Conservation (phyloP, 2,329 filamentous ascomycete species). For the Aspergillus sp. region DNA sequence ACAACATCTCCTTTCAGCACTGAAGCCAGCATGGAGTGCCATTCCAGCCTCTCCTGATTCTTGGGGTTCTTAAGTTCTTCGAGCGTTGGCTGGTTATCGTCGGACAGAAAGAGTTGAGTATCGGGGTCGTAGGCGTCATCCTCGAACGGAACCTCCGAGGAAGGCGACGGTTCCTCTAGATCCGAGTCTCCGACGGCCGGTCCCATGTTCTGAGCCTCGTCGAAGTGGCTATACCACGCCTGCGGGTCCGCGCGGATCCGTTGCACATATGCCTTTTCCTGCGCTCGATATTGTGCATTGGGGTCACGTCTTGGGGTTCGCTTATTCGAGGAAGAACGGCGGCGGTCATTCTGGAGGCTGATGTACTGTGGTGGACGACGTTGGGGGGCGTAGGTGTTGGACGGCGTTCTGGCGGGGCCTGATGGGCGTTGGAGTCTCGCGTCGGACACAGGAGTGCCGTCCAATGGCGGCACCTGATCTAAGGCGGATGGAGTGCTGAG, state of each 20-base stretch:
- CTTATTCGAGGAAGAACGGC: conserved; percentile 58
- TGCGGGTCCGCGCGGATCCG: conserved; percentile 78
- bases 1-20: conserved; percentile 96
- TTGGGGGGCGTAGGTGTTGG: conserved; percentile 71
- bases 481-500: conserved; percentile 42
- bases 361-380: conserved; percentile 55
- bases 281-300: conserved; percentile 72
- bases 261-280: conserved; percentile 94
- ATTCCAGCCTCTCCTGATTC: conserved; percentile 88
- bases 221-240: conserved; percentile 64
- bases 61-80: conserved; percentile 87
- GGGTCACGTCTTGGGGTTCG: conserved; percentile 60
- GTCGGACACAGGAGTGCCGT: conserved; percentile 28
- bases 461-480: conserved; percentile 35
- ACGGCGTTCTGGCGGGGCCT: conserved; percentile 70
- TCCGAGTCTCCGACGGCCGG: conserved; percentile 75
- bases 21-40: conserved; percentile 96
- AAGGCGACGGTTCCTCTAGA: conserved; percentile 86
- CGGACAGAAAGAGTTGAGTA: conserved; percentile 87
- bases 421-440: conserved; percentile 64
- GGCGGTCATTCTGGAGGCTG: conserved; percentile 47
- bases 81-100: conserved; percentile 81
- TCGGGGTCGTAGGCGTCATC: conserved; percentile 85
- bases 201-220: conserved; percentile 66
- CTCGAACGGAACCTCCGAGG: conserved; percentile 79